A percentile compares a stretch with the other conserved stretches of the same genome.
phyloP scores from a whole-genome alignment of 768 basidiomycete genomes.

The Saitozyma sp. region DNA sequence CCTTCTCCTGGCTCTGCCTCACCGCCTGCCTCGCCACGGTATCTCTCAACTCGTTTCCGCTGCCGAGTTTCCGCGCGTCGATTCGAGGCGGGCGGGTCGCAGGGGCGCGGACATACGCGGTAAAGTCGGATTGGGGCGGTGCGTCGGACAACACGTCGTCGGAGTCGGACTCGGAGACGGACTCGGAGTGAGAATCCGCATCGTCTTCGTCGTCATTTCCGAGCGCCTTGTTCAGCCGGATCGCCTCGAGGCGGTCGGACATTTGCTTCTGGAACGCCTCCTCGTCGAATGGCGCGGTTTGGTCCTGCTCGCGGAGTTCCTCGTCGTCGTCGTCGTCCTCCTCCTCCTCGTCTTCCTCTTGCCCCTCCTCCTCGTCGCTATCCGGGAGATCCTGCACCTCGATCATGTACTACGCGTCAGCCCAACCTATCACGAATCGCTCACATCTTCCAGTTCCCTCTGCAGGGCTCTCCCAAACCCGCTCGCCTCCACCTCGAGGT shows the following conservation, averaged over 20 bases:
- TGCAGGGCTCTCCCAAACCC: slow-evolving; percentile 85
- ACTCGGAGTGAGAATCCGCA: background rate
- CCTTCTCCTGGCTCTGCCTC: slow-evolving; percentile 19
- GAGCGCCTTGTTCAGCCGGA: slow-evolving; percentile 39
- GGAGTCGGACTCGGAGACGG: slow-evolving; percentile 30
- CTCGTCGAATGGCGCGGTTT: slow-evolving; percentile 29
- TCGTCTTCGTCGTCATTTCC: slow-evolving; percentile 33
- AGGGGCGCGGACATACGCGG: slow-evolving; percentile 28
- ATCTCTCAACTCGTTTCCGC: background rate
- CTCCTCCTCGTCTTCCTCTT: slow-evolving; percentile 21
- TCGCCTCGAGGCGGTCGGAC: slow-evolving; percentile 28
- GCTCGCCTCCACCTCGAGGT: slow-evolving; percentile 90
- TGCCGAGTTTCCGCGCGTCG: background rate
- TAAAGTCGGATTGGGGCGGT: slow-evolving; percentile 37
- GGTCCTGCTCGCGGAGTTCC: slow-evolving; percentile 26
- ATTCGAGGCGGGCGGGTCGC: slow-evolving; percentile 4
- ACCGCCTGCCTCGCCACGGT: slow-evolving; percentile 10
- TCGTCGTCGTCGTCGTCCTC: slow-evolving; percentile 44
- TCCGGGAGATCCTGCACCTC: slow-evolving; percentile 40
- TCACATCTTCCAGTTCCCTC: slow-evolving; percentile 78
- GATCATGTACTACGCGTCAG: slow-evolving; percentile 23
- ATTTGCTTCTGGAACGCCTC: slow-evolving; percentile 32
- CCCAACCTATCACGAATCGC: slow-evolving; percentile 23
- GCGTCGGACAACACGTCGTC: slow-evolving; percentile 22
- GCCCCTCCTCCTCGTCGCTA: slow-evolving; percentile 27